Evolutionary conservation across 1,284 basidiomycete genomes (phyloP), one percentile per base, ranked within the genome.

Genomic region (Agroathelia rolfsii): DNA sequence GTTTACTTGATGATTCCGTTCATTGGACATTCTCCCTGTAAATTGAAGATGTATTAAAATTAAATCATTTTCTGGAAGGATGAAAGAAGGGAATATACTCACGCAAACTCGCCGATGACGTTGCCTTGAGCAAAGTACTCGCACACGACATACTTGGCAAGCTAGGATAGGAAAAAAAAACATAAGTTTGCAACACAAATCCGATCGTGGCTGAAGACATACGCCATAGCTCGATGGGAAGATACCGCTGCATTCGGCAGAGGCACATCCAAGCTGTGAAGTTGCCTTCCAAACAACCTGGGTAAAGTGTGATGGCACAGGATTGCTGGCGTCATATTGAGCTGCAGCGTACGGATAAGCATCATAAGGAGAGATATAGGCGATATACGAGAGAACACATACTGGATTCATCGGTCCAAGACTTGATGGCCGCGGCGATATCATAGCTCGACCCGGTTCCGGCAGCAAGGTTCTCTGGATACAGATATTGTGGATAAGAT

Each of bases 201-300:
- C 22, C 40, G 25, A 11, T 22, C 32, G 19, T 9, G 35, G 24
- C 17, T 20, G 19, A 25, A 20, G 6, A 63, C 69, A 37, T 47
- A 77, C 72, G 37, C 69, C 72, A 43, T 60, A 73, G 30, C 54
- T 62, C 17, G 67, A 33, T 17, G 46, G 50, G 46, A 76, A 71
- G 37, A 76, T 71, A 17, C 66, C 68, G 42, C 49, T 52, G 52
- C 73, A 77, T 11, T 50, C 42, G 34, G 62, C 52, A 22, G 69
- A 57, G 14, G 72, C 77, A 49, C 77, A 82, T 17, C 77, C 79
- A 19, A 81, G 55, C 39, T 77, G 56, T 1, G 63, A 69, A 8
- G 69, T 67, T 6, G 51, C 60, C 52, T 82, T 80, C 78, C 79
- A 83, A 3, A 83, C 76, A 7, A 78, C 68, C 52, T 83, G 78